phyloP scores from a whole-genome alignment of 306 rosid genomes.

The Erythrophleum fordii region DNA sequence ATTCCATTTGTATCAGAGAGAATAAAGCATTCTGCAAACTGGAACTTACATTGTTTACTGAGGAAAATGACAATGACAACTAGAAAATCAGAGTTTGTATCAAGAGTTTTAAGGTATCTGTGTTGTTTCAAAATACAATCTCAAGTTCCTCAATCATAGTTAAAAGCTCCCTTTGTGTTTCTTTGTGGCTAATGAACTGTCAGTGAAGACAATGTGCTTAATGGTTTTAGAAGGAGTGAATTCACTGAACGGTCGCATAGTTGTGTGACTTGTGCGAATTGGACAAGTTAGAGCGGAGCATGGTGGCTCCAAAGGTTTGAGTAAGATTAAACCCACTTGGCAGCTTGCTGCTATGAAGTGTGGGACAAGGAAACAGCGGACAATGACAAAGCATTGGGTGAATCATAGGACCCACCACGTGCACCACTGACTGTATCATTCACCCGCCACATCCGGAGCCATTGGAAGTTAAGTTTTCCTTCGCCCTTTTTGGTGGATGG shows the following conservation, averaged over 20 bases:
- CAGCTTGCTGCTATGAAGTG: not conserved
- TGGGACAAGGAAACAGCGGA: not conserved
- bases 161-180: too few species aligned
- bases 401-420: slow-evolving; percentile 44
- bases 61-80: not conserved
- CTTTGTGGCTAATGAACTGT: not conserved
- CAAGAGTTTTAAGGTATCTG: not conserved
- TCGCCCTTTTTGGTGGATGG: not conserved
- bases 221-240: not conserved
- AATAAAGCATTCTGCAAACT: not conserved
- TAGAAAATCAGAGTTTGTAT: not conserved
- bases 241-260: not conserved
- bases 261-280: not conserved
- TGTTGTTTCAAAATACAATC: not conserved
- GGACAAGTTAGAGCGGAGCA: not conserved
- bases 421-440: slow-evolving; percentile 25
- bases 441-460: slow-evolving; percentile 39
- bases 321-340: slow-evolving; percentile 1
- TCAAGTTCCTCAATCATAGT: not conserved
- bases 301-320: not conserved
- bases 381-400: slow-evolving; percentile 26
- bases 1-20: not conserved
- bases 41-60: not conserved
- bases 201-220: not conserved
- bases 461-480: slow-evolving; percentile 14